Percentiles rank a stretch among this genome's conserved stretches.
phyloP scores from a whole-genome alignment of 768 basidiomycete species.

The Lyophyllum shimeji region DNA sequence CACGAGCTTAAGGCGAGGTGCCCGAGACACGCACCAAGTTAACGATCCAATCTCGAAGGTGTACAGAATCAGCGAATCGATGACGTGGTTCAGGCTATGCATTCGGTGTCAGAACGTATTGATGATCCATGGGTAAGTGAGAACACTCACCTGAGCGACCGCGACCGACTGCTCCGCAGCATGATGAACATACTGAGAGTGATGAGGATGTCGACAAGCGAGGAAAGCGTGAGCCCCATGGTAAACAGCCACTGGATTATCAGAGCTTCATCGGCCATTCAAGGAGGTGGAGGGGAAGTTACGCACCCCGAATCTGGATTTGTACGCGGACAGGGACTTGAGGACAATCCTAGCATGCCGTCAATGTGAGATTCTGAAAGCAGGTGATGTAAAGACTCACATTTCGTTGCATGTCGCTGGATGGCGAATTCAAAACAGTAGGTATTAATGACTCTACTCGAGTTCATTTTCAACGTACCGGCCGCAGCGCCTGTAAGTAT shows the following conservation, averaged over 20 bases:
- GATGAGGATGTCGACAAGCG: slow-evolving; percentile 35
- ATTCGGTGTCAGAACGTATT: not conserved
- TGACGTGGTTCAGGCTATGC: slow-evolving; percentile 33
- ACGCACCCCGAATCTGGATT: not conserved
- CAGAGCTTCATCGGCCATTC: not conserved
- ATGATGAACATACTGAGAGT: slow-evolving; percentile 24
- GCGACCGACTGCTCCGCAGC: slow-evolving; percentile 29
- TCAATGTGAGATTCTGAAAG: not conserved
- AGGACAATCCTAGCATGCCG: not conserved
- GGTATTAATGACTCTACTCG: not conserved
- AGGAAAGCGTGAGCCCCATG: slow-evolving; percentile 40
- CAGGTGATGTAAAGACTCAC: not conserved
- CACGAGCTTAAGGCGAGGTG: no score
- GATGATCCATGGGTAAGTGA: not conserved
- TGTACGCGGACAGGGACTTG: slow-evolving; percentile 22
- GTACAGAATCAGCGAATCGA: slow-evolving; percentile 39
- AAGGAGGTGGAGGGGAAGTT: not conserved
- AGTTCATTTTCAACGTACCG: not conserved
- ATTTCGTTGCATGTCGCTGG: not conserved
- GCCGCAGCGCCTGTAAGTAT: not conserved
- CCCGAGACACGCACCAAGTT: slow-evolving; percentile 28
- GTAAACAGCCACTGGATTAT: slow-evolving; percentile 40
- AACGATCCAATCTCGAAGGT: slow-evolving; percentile 42
- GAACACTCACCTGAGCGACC: slow-evolving; percentile 25
- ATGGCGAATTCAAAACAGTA: not conserved